phyloP scores from a whole-genome alignment of 2,329 filamentous ascomycete genomes.

The Davidsoniella australis region DNA sequence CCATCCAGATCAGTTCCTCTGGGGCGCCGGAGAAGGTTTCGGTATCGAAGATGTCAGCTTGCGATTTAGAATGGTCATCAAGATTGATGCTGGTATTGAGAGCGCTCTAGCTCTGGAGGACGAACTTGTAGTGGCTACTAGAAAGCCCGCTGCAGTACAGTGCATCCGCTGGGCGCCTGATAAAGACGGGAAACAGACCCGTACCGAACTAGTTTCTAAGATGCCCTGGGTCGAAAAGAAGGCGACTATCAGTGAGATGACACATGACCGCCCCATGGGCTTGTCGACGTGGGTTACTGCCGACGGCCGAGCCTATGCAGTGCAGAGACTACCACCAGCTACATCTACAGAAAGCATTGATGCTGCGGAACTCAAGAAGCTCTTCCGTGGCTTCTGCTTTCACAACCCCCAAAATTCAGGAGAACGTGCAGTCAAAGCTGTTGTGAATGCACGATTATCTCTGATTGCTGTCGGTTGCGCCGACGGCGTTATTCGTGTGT shows the following conservation, averaged over 20 bases:
- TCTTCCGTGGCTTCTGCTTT: conserved; percentile 86
- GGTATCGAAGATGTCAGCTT: conserved; percentile 77
- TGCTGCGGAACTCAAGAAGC: conserved; percentile 30
- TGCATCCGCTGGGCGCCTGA: conserved; percentile 92
- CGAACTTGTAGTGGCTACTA: conserved; percentile 79
- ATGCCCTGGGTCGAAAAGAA: conserved; percentile 78
- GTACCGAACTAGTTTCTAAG: conserved; percentile 72
- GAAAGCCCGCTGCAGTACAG: conserved; percentile 84
- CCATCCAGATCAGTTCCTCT: conserved; percentile 44
- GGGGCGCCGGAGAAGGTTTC: conserved; percentile 65
- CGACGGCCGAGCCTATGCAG: conserved; percentile 77
- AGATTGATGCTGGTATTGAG: conserved; percentile 87
- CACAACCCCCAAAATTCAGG: conserved; percentile 48
- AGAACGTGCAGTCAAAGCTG: conserved; percentile 51
- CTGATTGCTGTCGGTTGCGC: conserved; percentile 72
- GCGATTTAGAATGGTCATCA: conserved; percentile 93
- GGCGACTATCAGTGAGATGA: conserved; percentile 62
- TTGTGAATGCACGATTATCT: conserved; percentile 90
- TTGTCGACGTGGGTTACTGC: conserved; percentile 80
- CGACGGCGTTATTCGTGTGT: conserved; percentile 71
- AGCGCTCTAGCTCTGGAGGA: conserved; percentile 79
- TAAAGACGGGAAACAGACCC: conserved; percentile 64
- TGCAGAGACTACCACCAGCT: conserved; percentile 47
- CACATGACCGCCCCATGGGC: conserved; percentile 92
- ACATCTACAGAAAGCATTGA: conserved; percentile 22